phyloP scores from a whole-genome alignment of 192 early-diverging fungal genomes.

The Linnemannia hyalina region DNA sequence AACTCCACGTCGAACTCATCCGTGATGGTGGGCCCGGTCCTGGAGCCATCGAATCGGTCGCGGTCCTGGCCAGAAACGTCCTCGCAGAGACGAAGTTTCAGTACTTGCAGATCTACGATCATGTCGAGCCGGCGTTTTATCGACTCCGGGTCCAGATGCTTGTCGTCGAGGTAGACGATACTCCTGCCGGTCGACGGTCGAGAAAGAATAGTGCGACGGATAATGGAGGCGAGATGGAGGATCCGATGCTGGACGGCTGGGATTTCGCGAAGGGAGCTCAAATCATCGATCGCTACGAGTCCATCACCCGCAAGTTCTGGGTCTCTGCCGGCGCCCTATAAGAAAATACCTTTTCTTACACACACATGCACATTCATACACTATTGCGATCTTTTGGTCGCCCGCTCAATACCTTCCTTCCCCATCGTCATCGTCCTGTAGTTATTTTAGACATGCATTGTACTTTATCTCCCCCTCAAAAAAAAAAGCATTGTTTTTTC shows the following conservation, averaged over 20 bases:
- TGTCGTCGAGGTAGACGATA: conserved; percentile 29
- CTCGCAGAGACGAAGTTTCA: conserved; percentile 43
- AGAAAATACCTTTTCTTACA: background rate
- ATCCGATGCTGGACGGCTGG: conserved; percentile 22
- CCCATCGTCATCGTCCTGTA: no score
- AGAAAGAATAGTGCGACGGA: background rate
- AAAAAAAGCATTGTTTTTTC: no score
- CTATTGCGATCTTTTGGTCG: background rate
- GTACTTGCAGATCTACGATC: conserved; percentile 35
- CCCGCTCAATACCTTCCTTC: no score
- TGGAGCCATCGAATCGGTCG: conserved; percentile 10
- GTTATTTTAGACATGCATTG: no score
- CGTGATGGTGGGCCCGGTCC: conserved; percentile 3
- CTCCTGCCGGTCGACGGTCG: background rate
- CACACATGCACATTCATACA: background rate
- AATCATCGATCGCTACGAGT: conserved; percentile 49
- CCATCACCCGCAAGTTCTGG: conserved; percentile 42
- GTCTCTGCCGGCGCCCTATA: conserved; percentile 36
- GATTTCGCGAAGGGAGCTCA: conserved; percentile 28
- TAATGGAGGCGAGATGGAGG: background rate
- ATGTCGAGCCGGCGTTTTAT: conserved; percentile 33
- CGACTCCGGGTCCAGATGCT: conserved; percentile 45
- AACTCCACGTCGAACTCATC: conserved; percentile 31
- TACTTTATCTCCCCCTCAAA: no score
- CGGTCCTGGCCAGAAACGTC: conserved; percentile 29